Conservation (phyloP, 2,329 filamentous ascomycete species). For the Sphaerulina populicola region DNA sequence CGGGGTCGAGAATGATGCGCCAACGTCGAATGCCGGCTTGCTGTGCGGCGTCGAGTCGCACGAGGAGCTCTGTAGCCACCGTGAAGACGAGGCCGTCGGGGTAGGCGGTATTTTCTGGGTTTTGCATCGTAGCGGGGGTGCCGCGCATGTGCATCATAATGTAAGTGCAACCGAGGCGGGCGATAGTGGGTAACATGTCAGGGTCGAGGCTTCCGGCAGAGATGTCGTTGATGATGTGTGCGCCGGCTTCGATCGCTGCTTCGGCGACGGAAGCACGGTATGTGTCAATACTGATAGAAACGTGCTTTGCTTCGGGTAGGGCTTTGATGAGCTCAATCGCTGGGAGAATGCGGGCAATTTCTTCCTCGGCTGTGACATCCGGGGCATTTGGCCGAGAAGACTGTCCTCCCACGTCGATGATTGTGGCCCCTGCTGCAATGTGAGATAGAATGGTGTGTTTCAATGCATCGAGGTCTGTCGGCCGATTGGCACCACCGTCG, state of each 20-base stretch:
- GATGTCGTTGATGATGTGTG: constrained; percentile 91
- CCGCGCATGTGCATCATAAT: constrained; percentile 92
- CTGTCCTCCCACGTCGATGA: constrained; percentile 89
- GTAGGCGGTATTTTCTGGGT: constrained; percentile 50
- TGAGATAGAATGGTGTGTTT: constrained; percentile 52
- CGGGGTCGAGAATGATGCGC: constrained; percentile 91
- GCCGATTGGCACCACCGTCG: constrained; percentile 63
- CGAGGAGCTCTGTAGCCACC: constrained; percentile 59
- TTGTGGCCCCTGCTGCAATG: constrained; percentile 63
- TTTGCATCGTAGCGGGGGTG: constrained; percentile 71
- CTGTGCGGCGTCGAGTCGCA: constrained; percentile 66
- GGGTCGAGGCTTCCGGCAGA: constrained; percentile 72
- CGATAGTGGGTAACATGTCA: constrained; percentile 74
- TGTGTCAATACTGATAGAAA: constrained; percentile 85
- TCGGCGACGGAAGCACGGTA: constrained; percentile 79
- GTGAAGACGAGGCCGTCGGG: constrained; percentile 57
- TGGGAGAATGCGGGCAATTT: constrained; percentile 68
- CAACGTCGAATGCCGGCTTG: constrained; percentile 76
- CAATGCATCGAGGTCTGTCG: constrained; percentile 43
- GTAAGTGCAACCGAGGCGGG: constrained; percentile 67
- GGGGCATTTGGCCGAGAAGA: constrained; percentile 72
- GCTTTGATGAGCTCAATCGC: constrained; percentile 65
- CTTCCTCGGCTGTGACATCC: constrained; percentile 63
- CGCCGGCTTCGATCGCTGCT: constrained; percentile 66
- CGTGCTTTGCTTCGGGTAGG: constrained; percentile 51